Evolutionary conservation across 495 filamentous ascomycete species (phyloP).

Genomic region (Amniculicola lignicola): DNA sequence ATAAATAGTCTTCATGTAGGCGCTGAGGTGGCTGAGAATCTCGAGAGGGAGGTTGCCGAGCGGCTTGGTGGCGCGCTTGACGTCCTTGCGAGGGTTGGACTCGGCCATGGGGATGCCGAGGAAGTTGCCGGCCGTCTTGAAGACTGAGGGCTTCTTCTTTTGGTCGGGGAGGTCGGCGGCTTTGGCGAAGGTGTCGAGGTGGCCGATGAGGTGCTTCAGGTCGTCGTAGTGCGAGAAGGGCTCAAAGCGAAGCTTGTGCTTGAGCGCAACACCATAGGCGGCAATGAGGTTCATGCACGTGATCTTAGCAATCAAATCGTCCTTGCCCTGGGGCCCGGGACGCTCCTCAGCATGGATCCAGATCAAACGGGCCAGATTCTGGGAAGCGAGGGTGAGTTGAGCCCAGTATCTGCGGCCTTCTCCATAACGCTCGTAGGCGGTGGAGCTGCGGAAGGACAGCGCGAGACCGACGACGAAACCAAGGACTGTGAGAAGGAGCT

Average conservation of each 20-base stretch:
- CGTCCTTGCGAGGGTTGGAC: constrained; percentile 32
- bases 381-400: constrained; percentile 64
- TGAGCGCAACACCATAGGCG: constrained; percentile 71
- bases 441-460: constrained; percentile 78
- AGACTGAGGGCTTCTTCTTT: constrained; percentile 43
- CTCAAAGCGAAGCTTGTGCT: constrained; percentile 86
- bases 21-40: constrained; percentile 34
- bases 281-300: constrained; percentile 77
- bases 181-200: constrained; percentile 69
- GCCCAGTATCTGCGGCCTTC: constrained; percentile 79
- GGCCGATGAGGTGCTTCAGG: constrained; percentile 54
- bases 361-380: constrained; percentile 71
- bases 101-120: constrained; percentile 37
- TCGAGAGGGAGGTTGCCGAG: constrained; percentile 41
- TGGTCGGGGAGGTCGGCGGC: constrained; percentile 56
- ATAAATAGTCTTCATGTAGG: constrained; percentile 34
- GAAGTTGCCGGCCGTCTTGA: constrained; percentile 28
- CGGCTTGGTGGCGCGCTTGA: constrained; percentile 35
- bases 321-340: constrained; percentile 58
- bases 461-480: constrained; percentile 88
- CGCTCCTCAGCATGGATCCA: constrained; percentile 74
- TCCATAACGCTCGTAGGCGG: constrained; percentile 75
- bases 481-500: constrained; percentile 73
- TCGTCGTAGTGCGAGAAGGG: constrained; percentile 75
- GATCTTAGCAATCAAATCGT: constrained; percentile 70